These are phyloP conservation scores for Piloderma croceum DNA, from an alignment of 768 basidiomycete species.

Conservation along the genomic window DNA sequence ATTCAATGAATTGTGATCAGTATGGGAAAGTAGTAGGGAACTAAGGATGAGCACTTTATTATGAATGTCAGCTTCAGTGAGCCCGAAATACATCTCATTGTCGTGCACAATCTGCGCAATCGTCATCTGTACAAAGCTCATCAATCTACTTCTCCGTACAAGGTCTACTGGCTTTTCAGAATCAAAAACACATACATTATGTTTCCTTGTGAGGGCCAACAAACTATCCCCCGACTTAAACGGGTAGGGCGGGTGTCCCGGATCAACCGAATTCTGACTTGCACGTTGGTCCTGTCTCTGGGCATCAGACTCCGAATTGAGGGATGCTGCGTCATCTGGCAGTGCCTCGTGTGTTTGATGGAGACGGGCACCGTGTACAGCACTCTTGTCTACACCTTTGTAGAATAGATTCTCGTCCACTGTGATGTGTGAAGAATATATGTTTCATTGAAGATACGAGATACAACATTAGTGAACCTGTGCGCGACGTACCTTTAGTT, in stretches of 20 bases:
- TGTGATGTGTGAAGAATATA: constrained; percentile 22
- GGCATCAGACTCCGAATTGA: no score
- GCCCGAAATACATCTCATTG: constrained; percentile 81
- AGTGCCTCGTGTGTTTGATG: constrained; percentile 49
- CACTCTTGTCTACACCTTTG: constrained; percentile 80
- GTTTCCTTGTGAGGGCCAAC: constrained; percentile 66
- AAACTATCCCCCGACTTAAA: constrained; percentile 75
- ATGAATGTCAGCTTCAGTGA: constrained; percentile 69
- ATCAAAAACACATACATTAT: constrained; percentile 58
- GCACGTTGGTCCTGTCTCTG: no score
- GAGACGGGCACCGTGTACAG: constrained; percentile 74
- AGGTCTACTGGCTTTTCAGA: constrained; percentile 5
- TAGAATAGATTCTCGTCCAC: constrained; percentile 95
- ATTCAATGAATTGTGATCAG: constrained; percentile 1
- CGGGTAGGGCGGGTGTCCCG: constrained; percentile 72
- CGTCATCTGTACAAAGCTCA: constrained; percentile 54
- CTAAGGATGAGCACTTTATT: constrained; percentile 55
- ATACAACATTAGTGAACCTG: neutral
- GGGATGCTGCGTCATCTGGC: constrained; percentile 4
- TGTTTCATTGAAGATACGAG: neutral
- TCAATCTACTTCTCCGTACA: no score
- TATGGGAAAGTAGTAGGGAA: neutral
- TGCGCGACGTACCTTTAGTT: constrained; percentile 63
- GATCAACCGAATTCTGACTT: no score
- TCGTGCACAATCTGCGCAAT: constrained; percentile 93